A percentile compares a stretch with the other conserved stretches of the same genome.
phyloP scores from a whole-genome alignment of 2,329 filamentous ascomycete genomes.

The Penicillium sp. region DNA sequence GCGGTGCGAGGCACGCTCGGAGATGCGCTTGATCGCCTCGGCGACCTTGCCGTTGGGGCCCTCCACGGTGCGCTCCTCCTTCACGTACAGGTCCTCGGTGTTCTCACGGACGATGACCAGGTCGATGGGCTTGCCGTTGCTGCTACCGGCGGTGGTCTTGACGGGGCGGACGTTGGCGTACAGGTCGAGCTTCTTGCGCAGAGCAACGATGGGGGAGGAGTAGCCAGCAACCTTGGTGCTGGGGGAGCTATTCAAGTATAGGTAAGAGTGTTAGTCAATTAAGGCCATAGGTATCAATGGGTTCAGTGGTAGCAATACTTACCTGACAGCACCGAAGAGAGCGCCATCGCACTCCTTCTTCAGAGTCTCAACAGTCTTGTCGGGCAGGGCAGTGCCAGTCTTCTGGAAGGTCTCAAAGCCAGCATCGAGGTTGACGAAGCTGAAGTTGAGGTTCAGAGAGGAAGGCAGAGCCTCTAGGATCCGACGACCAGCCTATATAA shows the following conservation, averaged over 20 bases:
- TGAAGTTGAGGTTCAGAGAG: constrained; percentile 91
- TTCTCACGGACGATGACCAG: constrained; percentile 99
- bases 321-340: constrained; percentile 90
- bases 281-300: background rate
- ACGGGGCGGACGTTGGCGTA: constrained; percentile 98
- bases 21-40: constrained; percentile 97
- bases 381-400: constrained; percentile 84
- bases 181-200: constrained; percentile 91
- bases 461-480: constrained; percentile 89
- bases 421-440: constrained; percentile 88
- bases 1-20: constrained; percentile 76
- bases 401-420: constrained; percentile 92
- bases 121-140: constrained; percentile 68
- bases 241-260: constrained; percentile 64
- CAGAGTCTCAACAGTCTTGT: constrained; percentile 86
- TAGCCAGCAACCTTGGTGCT: constrained; percentile 90
- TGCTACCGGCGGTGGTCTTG: constrained; percentile 68
- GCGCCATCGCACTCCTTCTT: constrained; percentile 92
- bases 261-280: background rate
- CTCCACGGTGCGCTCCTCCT: constrained; percentile 86
- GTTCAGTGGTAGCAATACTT: constrained; percentile 12
- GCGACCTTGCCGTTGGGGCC: constrained; percentile 77
- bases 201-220: constrained; percentile 92
- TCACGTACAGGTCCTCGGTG: constrained; percentile 97
- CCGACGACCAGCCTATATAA: constrained; percentile 69